Conservation (phyloP, 83 land plant genomes). For the Thuja plicata region DNA sequence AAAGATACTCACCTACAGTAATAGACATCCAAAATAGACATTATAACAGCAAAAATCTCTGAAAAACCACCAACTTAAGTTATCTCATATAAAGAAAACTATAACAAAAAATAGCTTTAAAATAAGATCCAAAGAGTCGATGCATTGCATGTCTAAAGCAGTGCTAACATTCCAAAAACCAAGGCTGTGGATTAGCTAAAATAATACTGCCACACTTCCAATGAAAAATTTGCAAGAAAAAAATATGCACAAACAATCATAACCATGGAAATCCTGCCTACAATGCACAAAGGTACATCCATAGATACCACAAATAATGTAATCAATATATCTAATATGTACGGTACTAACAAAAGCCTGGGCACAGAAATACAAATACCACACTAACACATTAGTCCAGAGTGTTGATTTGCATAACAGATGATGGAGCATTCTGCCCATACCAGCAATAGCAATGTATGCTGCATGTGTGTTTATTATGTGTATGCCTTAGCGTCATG, state of each 20-base stretch:
- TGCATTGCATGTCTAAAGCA: background rate
- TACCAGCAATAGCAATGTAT: background rate
- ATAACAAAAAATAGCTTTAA: background rate
- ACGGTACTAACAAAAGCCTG: background rate
- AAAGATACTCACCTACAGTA: background rate
- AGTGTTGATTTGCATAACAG: background rate
- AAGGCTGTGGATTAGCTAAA: background rate
- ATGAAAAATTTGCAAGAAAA: background rate
- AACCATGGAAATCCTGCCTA: background rate
- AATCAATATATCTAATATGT: background rate
- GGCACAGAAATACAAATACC: background rate
- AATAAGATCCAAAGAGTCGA: background rate
- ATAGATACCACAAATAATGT: background rate
- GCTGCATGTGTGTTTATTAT: background rate
- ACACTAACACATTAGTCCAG: background rate
- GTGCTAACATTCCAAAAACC: background rate
- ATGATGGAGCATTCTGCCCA: background rate
- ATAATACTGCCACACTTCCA: background rate
- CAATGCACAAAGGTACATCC: background rate
- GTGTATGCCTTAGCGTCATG: background rate
- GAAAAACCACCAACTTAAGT: background rate
- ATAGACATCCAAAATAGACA: background rate
- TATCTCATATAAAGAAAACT: background rate
- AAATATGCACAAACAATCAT: background rate
- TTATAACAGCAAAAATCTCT: background rate